Conservation (phyloP, 345 rosid species). For the Odontarrhena argentea region DNA sequence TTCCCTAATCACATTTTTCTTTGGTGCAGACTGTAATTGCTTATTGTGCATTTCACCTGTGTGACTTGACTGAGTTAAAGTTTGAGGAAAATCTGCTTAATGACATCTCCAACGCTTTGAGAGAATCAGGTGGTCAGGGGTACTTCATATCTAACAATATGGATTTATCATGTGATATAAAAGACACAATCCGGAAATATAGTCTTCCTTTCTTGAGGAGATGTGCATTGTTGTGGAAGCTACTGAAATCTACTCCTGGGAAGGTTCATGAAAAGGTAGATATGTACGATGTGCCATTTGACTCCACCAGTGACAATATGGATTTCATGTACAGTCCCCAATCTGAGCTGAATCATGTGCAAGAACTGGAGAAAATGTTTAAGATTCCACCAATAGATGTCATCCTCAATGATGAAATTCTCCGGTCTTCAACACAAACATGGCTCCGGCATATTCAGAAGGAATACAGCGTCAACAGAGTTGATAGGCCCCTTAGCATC, state of each 20-base stretch:
- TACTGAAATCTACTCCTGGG: slow-evolving; percentile 57
- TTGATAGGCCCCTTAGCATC: slow-evolving; percentile 45
- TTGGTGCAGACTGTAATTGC: slow-evolving; percentile 71
- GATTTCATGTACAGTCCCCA: slow-evolving; percentile 39
- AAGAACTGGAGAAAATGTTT: slow-evolving; percentile 71
- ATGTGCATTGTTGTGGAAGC: slow-evolving; percentile 87
- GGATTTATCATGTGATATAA: slow-evolving; percentile 53
- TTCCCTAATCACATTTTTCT: slow-evolving; percentile 39
- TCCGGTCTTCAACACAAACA: slow-evolving; percentile 50
- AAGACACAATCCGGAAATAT: slow-evolving; percentile 56
- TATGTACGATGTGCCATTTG: slow-evolving; percentile 40
- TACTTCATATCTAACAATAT: slow-evolving; percentile 57
- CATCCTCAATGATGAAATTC: slow-evolving; percentile 55
- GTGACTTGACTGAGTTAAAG: slow-evolving; percentile 38
- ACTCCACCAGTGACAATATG: slow-evolving; percentile 43
- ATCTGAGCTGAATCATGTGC: slow-evolving; percentile 62
- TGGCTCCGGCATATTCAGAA: slow-evolving; percentile 71
- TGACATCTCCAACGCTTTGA: slow-evolving; percentile 56
- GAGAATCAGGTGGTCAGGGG: slow-evolving; percentile 50
- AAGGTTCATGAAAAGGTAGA: slow-evolving; percentile 53
- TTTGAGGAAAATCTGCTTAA: slow-evolving; percentile 52
- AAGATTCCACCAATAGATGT: slow-evolving; percentile 65
- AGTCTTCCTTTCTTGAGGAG: slow-evolving; percentile 89
- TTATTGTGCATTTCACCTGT: slow-evolving; percentile 45
- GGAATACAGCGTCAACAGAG: slow-evolving; percentile 45